Conservation (phyloP, 371 early-diverging fungal genomes). For the Mortierella sp. region DNA sequence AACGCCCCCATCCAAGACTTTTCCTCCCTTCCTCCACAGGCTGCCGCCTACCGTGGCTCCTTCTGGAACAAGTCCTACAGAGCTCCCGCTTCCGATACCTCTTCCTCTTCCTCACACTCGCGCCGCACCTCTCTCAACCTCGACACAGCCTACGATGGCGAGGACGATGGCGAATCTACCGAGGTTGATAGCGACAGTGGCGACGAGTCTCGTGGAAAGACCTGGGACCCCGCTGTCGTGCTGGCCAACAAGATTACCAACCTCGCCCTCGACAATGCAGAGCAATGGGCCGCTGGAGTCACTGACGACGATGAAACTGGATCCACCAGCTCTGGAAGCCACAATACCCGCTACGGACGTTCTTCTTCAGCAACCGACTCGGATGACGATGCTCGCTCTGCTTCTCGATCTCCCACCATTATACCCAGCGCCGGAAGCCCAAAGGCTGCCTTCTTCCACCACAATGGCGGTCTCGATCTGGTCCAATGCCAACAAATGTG, state of each 20-base stretch:
- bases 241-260: not conserved
- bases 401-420: not conserved
- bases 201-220: not conserved
- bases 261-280: not conserved
- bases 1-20: not conserved
- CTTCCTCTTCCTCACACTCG: not conserved
- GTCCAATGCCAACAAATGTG: too few species aligned
- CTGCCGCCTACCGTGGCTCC: too few species aligned
- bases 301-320: not conserved
- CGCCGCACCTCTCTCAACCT: not conserved
- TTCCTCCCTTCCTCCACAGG: too few species aligned
- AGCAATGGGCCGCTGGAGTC: not conserved
- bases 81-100: not conserved
- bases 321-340: slow-evolving; percentile 11
- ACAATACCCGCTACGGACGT: slow-evolving; percentile 8
- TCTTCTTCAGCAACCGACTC: too few species aligned
- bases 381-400: too few species aligned
- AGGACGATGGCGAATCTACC: slow-evolving; percentile 9
- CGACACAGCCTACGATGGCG: slow-evolving; percentile 19
- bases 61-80: not conserved
- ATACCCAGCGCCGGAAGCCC: not conserved
- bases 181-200: slow-evolving; percentile 15
- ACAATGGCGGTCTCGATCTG: too few species aligned
- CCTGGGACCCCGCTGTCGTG: not conserved
- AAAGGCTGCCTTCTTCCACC: too few species aligned